A percentile compares a stretch with the other conserved stretches of the same genome.
These are phyloP conservation scores for Turritis glabra DNA, from an alignment of 345 rosid genomes.

Conservation along the genomic window DNA sequence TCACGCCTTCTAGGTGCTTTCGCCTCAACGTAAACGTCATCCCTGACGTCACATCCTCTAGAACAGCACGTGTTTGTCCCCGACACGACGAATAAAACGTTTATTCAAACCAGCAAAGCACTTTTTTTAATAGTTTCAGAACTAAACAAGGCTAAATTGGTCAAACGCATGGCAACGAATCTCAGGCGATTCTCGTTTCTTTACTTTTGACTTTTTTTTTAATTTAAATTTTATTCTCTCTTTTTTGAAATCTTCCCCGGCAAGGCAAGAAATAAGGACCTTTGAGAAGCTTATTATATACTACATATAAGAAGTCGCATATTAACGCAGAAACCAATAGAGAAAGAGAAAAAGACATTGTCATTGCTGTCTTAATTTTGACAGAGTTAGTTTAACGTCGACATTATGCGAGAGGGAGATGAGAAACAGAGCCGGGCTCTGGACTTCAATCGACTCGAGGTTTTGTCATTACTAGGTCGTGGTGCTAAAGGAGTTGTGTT, in stretches of 20 bases:
- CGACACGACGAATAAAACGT: constrained; percentile 5
- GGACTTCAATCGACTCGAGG: constrained; percentile 45
- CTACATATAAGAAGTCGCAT: not conserved
- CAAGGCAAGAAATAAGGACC: constrained; percentile 26
- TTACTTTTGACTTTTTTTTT: constrained; percentile 15
- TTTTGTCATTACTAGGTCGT: constrained; percentile 68
- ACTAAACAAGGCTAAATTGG: not conserved
- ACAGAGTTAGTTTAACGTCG: not conserved
- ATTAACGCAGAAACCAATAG: not conserved
- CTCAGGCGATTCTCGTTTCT: constrained; percentile 11
- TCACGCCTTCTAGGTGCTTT: constrained; percentile 22
- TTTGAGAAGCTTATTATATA: not conserved
- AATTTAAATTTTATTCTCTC: too few species aligned
- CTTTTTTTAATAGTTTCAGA: not conserved
- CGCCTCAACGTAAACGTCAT: constrained; percentile 26
- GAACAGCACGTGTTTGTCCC: constrained; percentile 17
- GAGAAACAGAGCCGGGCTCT: constrained; percentile 25
- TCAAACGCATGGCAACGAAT: constrained; percentile 26
- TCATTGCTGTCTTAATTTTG: not conserved
- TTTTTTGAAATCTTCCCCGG: constrained; percentile 26
- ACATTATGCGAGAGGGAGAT: constrained; percentile 9
- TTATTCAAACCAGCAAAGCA: not conserved
- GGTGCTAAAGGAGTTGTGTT: constrained; percentile 96
- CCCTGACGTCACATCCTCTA: constrained; percentile 15
- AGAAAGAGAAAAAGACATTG: not conserved